phyloP scores from a whole-genome alignment of 2,329 filamentous ascomycete genomes.

The Beauveria australis region DNA sequence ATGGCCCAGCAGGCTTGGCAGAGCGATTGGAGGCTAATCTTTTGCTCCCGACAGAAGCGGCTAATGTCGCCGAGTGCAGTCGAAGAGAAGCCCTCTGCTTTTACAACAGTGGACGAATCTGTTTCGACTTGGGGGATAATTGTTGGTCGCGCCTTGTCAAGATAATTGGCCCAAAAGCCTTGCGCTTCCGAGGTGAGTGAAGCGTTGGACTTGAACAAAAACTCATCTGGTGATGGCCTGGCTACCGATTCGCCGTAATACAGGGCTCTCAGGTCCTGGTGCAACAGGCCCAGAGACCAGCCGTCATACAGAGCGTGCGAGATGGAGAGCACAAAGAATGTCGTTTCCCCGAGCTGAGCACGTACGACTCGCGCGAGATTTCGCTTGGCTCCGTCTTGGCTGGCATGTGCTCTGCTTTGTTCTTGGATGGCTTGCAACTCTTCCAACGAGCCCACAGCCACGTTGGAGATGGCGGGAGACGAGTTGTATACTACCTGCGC shows the following conservation, averaged over 20 bases:
- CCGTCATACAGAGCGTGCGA: conserved; percentile 87
- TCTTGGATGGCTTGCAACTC: conserved; percentile 25
- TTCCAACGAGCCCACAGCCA: conserved; percentile 20
- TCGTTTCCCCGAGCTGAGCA: conserved; percentile 22
- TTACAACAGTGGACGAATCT: not conserved
- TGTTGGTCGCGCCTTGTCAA: conserved; percentile 43
- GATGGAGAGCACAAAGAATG: conserved; percentile 58
- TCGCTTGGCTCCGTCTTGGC: conserved; percentile 28
- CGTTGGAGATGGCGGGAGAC: conserved; percentile 14
- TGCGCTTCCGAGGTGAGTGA: conserved; percentile 16
- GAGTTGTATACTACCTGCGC: conserved; percentile 38
- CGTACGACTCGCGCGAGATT: conserved; percentile 43
- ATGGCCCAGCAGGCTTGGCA: conserved; percentile 71
- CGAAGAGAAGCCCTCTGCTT: conserved; percentile 14
- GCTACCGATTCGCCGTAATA: conserved; percentile 41
- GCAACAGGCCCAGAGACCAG: conserved; percentile 69
- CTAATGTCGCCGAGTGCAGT: conserved; percentile 20
- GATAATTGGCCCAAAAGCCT: conserved; percentile 63
- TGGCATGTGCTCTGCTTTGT: conserved; percentile 13
- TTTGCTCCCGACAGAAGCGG: conserved; percentile 55
- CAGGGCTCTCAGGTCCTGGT: conserved; percentile 58
- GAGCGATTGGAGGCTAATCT: conserved; percentile 67
- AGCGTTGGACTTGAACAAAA: conserved; percentile 32
- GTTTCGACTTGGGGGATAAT: conserved; percentile 17
- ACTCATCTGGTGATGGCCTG: conserved; percentile 41